A percentile compares a stretch with the other conserved stretches of the same genome.
These are phyloP conservation scores for Starmerella sirachaensis DNA, from an alignment of 805 yeast species.

Conservation along the genomic window DNA sequence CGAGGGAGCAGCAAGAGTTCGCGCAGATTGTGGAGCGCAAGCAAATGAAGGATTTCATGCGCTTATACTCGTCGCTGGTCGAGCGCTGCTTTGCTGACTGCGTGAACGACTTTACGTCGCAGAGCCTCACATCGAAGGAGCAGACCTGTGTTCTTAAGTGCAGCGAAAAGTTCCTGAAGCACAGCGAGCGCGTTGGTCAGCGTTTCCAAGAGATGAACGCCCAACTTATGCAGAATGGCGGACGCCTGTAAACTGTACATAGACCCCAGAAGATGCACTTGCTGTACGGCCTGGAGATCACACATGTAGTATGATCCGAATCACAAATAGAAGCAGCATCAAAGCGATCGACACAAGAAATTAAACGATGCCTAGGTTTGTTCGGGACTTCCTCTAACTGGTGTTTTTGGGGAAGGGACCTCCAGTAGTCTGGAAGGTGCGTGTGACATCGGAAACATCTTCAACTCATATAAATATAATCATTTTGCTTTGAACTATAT, in stretches of 20 bases:
- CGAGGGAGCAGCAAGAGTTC: slow-evolving; percentile 92
- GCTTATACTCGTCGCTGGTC: slow-evolving; percentile 84
- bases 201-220: slow-evolving; percentile 95
- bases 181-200: slow-evolving; percentile 95
- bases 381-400: too few species aligned
- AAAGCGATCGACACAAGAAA: too few species aligned
- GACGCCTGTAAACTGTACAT: slow-evolving; percentile 15
- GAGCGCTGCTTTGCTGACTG: slow-evolving; percentile 96
- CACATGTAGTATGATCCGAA: too few species aligned
- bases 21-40: slow-evolving; percentile 91
- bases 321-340: too few species aligned
- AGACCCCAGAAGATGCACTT: too few species aligned
- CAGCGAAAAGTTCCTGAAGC: slow-evolving; percentile 94
- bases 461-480: too few species aligned
- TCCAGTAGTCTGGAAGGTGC: too few species aligned
- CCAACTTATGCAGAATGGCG: slow-evolving; percentile 24
- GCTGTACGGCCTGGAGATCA: too few species aligned
- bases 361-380: too few species aligned
- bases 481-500: too few species aligned
- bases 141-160: slow-evolving; percentile 78
- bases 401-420: too few species aligned
- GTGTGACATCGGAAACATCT: too few species aligned
- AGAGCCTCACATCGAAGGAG: slow-evolving; percentile 74
- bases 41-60: slow-evolving; percentile 99
- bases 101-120: slow-evolving; percentile 95